phyloP scores from a whole-genome alignment of 805 yeast genomes.

The Kodamaea sagamina region DNA sequence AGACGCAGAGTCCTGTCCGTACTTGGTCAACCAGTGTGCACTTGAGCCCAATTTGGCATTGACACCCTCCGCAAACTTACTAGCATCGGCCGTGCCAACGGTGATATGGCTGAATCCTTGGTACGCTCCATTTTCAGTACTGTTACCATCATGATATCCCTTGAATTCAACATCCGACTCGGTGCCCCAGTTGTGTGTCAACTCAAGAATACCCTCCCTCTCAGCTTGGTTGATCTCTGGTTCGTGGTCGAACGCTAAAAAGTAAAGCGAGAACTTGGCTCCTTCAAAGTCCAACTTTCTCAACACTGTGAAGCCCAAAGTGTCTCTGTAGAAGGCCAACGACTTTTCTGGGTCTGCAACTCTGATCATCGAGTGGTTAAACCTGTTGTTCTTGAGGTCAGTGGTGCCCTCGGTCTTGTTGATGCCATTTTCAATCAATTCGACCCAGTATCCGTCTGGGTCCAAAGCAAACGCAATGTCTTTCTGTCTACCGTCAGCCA shows the following conservation, averaged over 20 bases:
- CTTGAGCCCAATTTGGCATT: slow-evolving; percentile 43
- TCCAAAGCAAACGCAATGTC: slow-evolving; percentile 93
- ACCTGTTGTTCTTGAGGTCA: slow-evolving; percentile 44
- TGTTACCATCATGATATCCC: slow-evolving; percentile 80
- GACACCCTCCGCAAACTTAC: slow-evolving; percentile 52
- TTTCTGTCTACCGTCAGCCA: slow-evolving; percentile 88
- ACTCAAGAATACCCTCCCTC: slow-evolving; percentile 76
- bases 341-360: slow-evolving; percentile 81
- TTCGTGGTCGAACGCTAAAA: slow-evolving; percentile 69
- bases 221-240: slow-evolving; percentile 40
- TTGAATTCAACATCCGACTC: slow-evolving; percentile 72
- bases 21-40: slow-evolving; percentile 59
- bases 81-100: slow-evolving; percentile 61
- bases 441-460: slow-evolving; percentile 97
- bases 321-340: slow-evolving; percentile 73
- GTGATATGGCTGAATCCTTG: slow-evolving; percentile 90
- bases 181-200: slow-evolving; percentile 96
- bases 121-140: slow-evolving; percentile 52
- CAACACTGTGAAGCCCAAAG: slow-evolving; percentile 77
- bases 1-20: slow-evolving; percentile 51
- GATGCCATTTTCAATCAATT: slow-evolving; percentile 64
- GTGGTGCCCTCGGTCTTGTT: slow-evolving; percentile 44
- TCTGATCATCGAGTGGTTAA: slow-evolving; percentile 93
- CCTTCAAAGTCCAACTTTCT: slow-evolving; percentile 55
- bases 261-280: slow-evolving; percentile 85